Base-by-base conservation (phyloP, 371 early-diverging fungal genomes). In the Apophysomyces elegans region DNA sequence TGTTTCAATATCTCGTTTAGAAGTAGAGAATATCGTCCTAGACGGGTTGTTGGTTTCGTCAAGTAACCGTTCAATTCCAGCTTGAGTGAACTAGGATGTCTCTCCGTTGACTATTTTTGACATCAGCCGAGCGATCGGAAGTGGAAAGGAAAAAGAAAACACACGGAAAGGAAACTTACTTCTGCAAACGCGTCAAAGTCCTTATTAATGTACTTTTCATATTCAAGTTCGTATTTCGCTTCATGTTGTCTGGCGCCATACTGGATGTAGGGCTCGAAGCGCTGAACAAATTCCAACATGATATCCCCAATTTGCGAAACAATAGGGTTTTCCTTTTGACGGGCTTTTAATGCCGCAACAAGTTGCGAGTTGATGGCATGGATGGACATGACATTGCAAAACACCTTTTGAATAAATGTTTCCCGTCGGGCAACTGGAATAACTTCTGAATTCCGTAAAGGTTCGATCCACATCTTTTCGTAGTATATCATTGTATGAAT, bases 241-340 rank as follows among this genome's bases (percentile, higher is more conserved):
- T 89, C 91, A 43, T 91, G 87, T 67, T 96, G 95, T 66, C 91
- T 88, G 8, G 92, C 91, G 11, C 96, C 94, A 79, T 97, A 97
- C 37, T 83, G 84, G 16, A 96, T 87, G 65, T 93, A 96, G 0
- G 92, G 90, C 61, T 92, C 85, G 62, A 96, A 88, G 50, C 85
- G 79, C 54, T 84, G 70, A 0, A 92, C 88, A 68, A 89, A 86
- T 50, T 85, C 79, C 36, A 92, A 66, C 59, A 97, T 84, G 56
- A 96, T 86, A 68, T 96, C 96, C 21, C 96, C 96, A 37, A 97
- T 85, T 66, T 88, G 86, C 61, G 88, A 80, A 56, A 96, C 90
- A 16, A 96, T 75, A 47, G 83, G 78, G 37, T 76, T 74, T 59
- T 91, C 88, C 61, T 89, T 85, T 76, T 96, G 96, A 32, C 95